Conservation (phyloP, 495 filamentous ascomycete species). For the Chaetomidium leptoderma region DNA sequence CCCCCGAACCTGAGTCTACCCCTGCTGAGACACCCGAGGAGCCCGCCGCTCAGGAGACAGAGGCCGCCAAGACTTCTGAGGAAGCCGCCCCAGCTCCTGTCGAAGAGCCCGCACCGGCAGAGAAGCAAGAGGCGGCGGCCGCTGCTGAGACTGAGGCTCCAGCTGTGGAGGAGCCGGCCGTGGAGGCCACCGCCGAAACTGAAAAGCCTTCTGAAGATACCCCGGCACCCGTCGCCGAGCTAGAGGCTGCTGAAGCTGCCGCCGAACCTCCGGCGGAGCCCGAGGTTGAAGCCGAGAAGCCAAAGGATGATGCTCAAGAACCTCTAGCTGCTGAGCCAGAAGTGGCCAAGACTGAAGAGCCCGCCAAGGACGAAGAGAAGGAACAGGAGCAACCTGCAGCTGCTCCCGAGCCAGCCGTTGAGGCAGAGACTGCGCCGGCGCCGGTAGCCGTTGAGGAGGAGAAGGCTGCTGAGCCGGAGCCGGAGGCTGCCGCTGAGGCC, state of each 20-base stretch:
- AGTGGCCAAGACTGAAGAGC: slow-evolving; percentile 1
- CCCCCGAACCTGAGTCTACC: slow-evolving; percentile 6
- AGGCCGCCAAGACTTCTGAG: neutral
- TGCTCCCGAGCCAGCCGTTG: neutral
- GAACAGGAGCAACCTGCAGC: neutral
- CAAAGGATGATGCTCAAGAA: neutral
- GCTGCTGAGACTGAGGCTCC: slow-evolving; percentile 3
- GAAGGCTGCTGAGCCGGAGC: neutral
- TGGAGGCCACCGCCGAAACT: neutral
- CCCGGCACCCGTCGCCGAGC: neutral
- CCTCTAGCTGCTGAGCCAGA: neutral
- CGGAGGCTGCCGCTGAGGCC: neutral
- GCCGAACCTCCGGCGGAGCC: neutral
- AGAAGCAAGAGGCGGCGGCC: slow-evolving; percentile 5
- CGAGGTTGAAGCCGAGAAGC: neutral
- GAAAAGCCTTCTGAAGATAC: slow-evolving; percentile 11
- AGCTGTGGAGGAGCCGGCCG: neutral
- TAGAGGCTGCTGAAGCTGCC: neutral
- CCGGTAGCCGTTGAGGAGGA: neutral
- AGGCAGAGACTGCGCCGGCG: neutral
- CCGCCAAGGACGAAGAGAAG: neutral
- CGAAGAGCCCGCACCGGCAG: slow-evolving; percentile 8
- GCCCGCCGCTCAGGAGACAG: slow-evolving; percentile 1
- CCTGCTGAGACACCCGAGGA: slow-evolving; percentile 3
- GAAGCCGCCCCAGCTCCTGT: slow-evolving; percentile 1